phyloP scores from a whole-genome alignment of 371 early-diverging fungal species.

The Rhizopus stolonifer region DNA sequence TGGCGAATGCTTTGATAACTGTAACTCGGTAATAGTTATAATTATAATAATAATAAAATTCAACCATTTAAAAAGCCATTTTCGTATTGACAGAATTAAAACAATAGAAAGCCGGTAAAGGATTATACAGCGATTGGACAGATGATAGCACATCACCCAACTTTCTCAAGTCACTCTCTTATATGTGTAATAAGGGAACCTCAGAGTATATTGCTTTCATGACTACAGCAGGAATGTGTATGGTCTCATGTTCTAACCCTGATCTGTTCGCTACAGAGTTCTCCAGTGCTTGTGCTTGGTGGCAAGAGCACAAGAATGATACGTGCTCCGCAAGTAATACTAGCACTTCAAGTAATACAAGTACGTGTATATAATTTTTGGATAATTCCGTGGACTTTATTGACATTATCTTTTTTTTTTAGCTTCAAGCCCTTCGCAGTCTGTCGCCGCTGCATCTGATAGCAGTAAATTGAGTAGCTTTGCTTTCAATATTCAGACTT shows the following conservation, averaged over 20 bases:
- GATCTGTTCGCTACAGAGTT: slow-evolving; percentile 18
- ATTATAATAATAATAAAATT: no score
- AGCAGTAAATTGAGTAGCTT: no score
- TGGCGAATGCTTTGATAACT: slow-evolving; percentile 30
- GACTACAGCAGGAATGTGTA: slow-evolving; percentile 39
- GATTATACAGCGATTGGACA: slow-evolving; percentile 16
- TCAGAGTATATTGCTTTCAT: slow-evolving; percentile 29
- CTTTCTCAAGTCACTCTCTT: slow-evolving; percentile 29
- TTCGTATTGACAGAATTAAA: background rate
- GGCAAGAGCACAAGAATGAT: slow-evolving; percentile 22
- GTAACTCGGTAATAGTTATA: slow-evolving; percentile 40
- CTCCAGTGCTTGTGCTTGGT: slow-evolving; percentile 24
- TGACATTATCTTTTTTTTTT: no score
- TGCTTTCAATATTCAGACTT: no score
- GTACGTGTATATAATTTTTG: no score
- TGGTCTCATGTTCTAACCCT: slow-evolving; percentile 27
- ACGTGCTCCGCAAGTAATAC: slow-evolving; percentile 2
- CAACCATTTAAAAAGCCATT: background rate
- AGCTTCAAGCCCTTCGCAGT: no score
- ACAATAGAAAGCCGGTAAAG: slow-evolving; percentile 10
- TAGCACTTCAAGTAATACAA: no score
- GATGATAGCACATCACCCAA: slow-evolving; percentile 29
- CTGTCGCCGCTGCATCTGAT: no score
- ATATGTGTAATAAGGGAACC: slow-evolving; percentile 25
- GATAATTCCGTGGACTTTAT: no score